Conservation (phyloP, 1,284 basidiomycete genomes). For the Malassezia equina region DNA sequence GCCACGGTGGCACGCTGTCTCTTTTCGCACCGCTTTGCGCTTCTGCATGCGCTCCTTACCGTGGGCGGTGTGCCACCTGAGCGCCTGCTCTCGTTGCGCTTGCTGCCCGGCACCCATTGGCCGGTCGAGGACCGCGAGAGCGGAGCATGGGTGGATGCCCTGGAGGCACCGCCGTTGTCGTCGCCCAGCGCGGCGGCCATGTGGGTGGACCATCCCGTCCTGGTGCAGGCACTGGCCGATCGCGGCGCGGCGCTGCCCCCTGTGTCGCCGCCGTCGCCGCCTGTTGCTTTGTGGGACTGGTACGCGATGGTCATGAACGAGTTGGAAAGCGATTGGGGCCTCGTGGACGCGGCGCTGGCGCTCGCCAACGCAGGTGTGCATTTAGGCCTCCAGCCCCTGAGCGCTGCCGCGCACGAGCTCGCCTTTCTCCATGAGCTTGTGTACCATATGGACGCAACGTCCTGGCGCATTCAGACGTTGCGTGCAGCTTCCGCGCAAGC, state of each 20-base stretch:
- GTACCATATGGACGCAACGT: not conserved
- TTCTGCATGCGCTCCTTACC: constrained; percentile 12
- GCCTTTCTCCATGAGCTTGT: constrained; percentile 6
- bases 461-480: constrained; percentile 4
- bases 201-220: constrained; percentile 13
- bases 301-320: constrained; percentile 8
- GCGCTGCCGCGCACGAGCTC: constrained; percentile 7
- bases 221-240: not conserved
- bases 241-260: not conserved
- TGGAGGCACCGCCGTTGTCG: constrained; percentile 1
- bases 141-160: constrained; percentile 14
- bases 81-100: constrained; percentile 6
- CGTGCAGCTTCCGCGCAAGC: not conserved
- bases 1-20: constrained; percentile 10
- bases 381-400: constrained; percentile 11
- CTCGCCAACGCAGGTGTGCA: constrained; percentile 13
- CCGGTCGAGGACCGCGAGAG: constrained; percentile 17
- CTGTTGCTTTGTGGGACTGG: constrained; percentile 11
- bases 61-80: constrained; percentile 9
- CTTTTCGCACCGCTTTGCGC: constrained; percentile 13
- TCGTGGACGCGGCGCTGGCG: constrained; percentile 7
- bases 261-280: constrained; percentile 7
- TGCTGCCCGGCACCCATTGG: constrained; percentile 14
- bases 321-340: constrained; percentile 4
- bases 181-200: not conserved